Evolutionary conservation across 1,139 yeast species (phyloP).

Genomic region (Kazachstania sp.): DNA sequence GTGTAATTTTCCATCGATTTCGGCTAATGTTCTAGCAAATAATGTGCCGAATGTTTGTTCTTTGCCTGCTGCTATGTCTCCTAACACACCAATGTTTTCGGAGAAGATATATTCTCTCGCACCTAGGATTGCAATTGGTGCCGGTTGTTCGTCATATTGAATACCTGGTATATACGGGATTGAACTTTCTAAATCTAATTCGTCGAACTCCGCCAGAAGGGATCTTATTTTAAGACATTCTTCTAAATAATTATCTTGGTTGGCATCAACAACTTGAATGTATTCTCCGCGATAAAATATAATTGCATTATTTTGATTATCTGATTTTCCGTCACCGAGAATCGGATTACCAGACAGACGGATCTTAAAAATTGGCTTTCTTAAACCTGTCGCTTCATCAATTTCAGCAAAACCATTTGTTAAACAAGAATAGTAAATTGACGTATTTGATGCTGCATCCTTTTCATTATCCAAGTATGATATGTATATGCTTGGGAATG

Average conservation of each 20-base stretch:
- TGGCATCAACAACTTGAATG: constrained; percentile 80
- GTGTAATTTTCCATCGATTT: constrained; percentile 79
- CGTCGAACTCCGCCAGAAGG: constrained; percentile 73
- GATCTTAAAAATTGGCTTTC: constrained; percentile 46
- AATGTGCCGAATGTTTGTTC: constrained; percentile 90
- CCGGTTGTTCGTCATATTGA: constrained; percentile 29
- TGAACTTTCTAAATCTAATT: constrained; percentile 33
- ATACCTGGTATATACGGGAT: constrained; percentile 43
- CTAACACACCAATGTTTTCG: constrained; percentile 75
- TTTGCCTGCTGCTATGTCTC: constrained; percentile 90
- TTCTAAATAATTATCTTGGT: constrained; percentile 79
- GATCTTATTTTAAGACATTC: constrained; percentile 78
- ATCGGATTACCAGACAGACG: constrained; percentile 77
- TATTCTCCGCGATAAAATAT: constrained; percentile 79
- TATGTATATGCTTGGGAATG: constrained; percentile 55
- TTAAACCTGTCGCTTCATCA: constrained; percentile 35
- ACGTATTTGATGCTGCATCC: constrained; percentile 17
- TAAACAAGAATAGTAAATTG: constrained; percentile 50
- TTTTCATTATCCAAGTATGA: constrained; percentile 49
- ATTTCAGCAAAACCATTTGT: constrained; percentile 45
- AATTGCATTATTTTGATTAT: constrained; percentile 73
- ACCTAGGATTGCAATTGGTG: constrained; percentile 77
- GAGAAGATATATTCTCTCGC: constrained; percentile 85
- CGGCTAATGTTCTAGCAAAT: constrained; percentile 78
- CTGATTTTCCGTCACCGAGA: constrained; percentile 84